Evolutionary conservation across 768 basidiomycete species (phyloP), one percentile per base, ranked within the genome.

Genomic region (Lactarius tabidus): DNA sequence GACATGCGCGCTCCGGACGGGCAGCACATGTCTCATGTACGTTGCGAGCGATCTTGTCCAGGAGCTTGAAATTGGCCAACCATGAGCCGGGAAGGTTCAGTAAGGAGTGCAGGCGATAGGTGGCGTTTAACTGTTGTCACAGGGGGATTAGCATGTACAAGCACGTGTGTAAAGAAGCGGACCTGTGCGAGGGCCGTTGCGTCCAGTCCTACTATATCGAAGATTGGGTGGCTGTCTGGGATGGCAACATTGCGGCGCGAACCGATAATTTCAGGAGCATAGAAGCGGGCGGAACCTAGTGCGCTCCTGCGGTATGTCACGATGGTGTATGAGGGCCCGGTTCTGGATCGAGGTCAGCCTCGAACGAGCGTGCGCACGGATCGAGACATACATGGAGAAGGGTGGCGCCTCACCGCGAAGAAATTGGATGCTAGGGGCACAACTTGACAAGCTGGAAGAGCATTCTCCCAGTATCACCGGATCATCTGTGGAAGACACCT

Each of bases 41-140:
- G 41, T 61, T 18, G 15, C 56, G 56, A 41, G 59, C 59, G 23
- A 35, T 59, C 29, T 39, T 51, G 60, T 68, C 67, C 65, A 66
- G 55, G 64, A 67, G 29, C 45, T 51, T 66, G 66, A 67, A 65
- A 48, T 64, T 56, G 26, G 67, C 65, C 39, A 68, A 59, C 67
- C 67, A 68, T 6, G 67, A 68, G 26, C 60, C 67, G 31, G 67
- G 45, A 8, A 68, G 31, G 33, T 66, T 66, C 36, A 68, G 38
- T 35, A 68, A 39, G 2, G 64, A 66, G 51, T 68, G 67, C 29
- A 68, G 29, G 39, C 67, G 67, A 55, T 66, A 65, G 17, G 67
- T 60, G 28, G 67, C 67, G 28, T 68, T 68, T 28, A 68, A 35
- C 67, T 68, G 26, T 6, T 23, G 51, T 56, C 43, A 61, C 48